Evolutionary conservation across 1,139 yeast genomes (phyloP).

Genomic region (Taphrina sp.): DNA sequence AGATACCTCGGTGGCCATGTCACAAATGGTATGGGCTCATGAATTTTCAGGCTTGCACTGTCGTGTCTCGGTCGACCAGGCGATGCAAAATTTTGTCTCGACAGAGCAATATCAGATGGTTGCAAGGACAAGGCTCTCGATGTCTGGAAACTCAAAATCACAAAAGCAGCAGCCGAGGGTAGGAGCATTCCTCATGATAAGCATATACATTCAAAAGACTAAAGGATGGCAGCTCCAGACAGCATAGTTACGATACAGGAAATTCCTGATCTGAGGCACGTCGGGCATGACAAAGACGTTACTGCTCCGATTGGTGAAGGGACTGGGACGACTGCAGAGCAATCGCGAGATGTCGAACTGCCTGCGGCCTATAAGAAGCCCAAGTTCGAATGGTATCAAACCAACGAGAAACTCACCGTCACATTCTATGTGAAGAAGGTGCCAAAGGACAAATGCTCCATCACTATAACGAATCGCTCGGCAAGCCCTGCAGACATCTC

Average conservation of each 20-base stretch:
- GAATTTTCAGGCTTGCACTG: slow-evolving; percentile 39
- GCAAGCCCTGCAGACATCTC: slow-evolving; percentile 48
- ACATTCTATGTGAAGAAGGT: slow-evolving; percentile 71
- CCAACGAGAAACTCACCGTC: slow-evolving; percentile 56
- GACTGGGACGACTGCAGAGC: neutral
- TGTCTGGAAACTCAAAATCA: slow-evolving; percentile 48
- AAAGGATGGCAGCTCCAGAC: neutral
- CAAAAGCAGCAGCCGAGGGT: slow-evolving; percentile 38
- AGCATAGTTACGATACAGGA: neutral
- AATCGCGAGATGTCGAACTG: neutral
- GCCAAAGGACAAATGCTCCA: slow-evolving; percentile 46
- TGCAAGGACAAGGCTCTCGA: slow-evolving; percentile 52
- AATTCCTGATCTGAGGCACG: neutral
- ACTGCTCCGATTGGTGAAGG: neutral
- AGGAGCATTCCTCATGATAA: neutral
- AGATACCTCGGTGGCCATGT: slow-evolving; percentile 42
- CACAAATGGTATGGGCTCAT: slow-evolving; percentile 46
- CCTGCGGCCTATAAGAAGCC: slow-evolving; percentile 45
- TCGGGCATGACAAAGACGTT: neutral
- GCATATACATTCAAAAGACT: neutral
- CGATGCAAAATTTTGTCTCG: slow-evolving; percentile 54
- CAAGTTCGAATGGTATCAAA: slow-evolving; percentile 80
- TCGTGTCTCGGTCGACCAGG: slow-evolving; percentile 48
- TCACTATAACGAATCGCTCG: slow-evolving; percentile 36
- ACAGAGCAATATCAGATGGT: slow-evolving; percentile 52